phyloP scores from a whole-genome alignment of 305 asterid species.

The Lippia alba region DNA sequence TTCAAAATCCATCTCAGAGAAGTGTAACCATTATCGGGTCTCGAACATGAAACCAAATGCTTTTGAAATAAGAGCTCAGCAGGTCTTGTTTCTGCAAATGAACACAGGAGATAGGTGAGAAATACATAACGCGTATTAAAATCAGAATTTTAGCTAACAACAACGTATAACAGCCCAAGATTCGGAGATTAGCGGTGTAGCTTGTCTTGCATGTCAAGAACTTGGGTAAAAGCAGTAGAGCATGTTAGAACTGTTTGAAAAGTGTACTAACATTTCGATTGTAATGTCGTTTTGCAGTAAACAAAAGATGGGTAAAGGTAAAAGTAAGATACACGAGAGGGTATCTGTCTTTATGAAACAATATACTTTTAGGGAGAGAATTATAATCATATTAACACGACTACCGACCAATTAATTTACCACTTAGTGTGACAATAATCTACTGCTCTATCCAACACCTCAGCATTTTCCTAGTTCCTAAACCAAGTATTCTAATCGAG shows the following conservation, averaged over 20 bases:
- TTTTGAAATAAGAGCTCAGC: constrained; percentile 88
- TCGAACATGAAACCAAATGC: constrained; percentile 63
- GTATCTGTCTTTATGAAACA: no score
- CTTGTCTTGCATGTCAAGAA: no score
- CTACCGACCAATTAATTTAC: no score
- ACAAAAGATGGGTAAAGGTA: no score
- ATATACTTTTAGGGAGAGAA: no score
- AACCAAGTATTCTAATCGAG: neutral
- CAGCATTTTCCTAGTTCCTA: constrained; percentile 6
- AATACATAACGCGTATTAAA: constrained; percentile 3
- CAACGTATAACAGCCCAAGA: constrained; percentile 12
- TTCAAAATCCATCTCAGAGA: constrained; percentile 66
- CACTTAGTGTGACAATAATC: no score
- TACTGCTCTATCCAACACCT: neutral
- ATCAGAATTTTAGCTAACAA: neutral
- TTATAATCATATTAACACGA: no score
- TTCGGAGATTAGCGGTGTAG: constrained; percentile 1
- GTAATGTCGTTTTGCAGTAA: no score
- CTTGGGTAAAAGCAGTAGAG: no score
- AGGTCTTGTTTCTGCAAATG: constrained; percentile 69
- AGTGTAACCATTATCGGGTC: constrained; percentile 31
- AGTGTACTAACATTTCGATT: no score
- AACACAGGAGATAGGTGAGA: constrained; percentile 10
- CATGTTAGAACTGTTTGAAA: no score
- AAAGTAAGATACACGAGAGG: no score